Conservation (phyloP, 495 filamentous ascomycete species). For the Tuber microsphaerosporum region DNA sequence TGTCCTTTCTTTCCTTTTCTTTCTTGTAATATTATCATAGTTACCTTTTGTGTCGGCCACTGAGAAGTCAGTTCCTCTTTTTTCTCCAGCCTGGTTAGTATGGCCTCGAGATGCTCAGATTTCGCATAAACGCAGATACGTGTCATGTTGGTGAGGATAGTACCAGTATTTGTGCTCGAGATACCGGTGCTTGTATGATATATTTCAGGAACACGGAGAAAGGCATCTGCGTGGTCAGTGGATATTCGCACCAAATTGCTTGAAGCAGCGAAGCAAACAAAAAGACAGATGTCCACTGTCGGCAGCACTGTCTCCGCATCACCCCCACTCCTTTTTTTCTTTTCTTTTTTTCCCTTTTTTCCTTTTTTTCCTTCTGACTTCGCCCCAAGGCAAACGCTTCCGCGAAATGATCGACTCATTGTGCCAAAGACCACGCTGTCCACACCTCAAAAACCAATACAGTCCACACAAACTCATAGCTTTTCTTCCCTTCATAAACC, state of each 20-base stretch:
- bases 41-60: not conserved
- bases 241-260: not conserved
- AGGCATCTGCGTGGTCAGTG: not conserved
- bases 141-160: not conserved
- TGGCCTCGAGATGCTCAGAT: not conserved
- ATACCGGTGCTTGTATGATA: not conserved
- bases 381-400: not conserved
- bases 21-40: not conserved
- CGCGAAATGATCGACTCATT: not conserved
- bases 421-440: constrained; percentile 1
- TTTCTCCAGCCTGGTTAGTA: not conserved
- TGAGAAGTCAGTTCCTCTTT: not conserved
- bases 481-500: not conserved
- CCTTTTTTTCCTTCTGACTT: not conserved
- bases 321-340: not conserved
- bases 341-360: not conserved
- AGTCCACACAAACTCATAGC: not conserved
- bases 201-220: not conserved
- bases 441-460: not conserved
- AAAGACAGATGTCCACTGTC: not conserved
- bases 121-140: not conserved
- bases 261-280: not conserved
- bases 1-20: not conserved
- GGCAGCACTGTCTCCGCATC: not conserved
- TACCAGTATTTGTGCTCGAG: not conserved